Percentiles rank a stretch among this genome's conserved stretches.
Evolutionary conservation across 805 yeast species (phyloP).

Genomic region (Pichia rugopelliculosa): DNA sequence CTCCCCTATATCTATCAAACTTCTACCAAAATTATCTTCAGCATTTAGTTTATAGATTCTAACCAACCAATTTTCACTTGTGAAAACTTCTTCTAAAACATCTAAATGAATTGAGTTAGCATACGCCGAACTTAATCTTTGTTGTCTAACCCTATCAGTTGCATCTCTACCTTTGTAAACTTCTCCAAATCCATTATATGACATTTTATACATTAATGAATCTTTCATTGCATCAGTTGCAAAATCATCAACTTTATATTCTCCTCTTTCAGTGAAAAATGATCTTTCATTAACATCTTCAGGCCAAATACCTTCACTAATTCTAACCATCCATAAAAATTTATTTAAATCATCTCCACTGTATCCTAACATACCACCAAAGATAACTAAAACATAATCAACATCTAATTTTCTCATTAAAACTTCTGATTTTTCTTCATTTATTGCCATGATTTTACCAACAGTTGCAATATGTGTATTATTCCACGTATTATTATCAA

Average conservation of each 20-base stretch:
- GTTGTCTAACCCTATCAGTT: slow-evolving; percentile 83
- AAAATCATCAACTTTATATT: slow-evolving; percentile 73
- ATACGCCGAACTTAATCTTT: slow-evolving; percentile 33
- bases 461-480: slow-evolving; percentile 99
- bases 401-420: slow-evolving; percentile 88
- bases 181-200: slow-evolving; percentile 79
- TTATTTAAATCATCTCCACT: slow-evolving; percentile 96
- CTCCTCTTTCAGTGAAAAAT: slow-evolving; percentile 79
- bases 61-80: slow-evolving; percentile 94
- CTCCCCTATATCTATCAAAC: slow-evolving; percentile 48
- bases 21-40: slow-evolving; percentile 80
- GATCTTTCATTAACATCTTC: slow-evolving; percentile 88
- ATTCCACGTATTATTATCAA: slow-evolving; percentile 98
- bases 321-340: slow-evolving; percentile 97
- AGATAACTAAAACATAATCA: slow-evolving; percentile 85
- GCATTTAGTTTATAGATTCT: slow-evolving; percentile 90
- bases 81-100: slow-evolving; percentile 87
- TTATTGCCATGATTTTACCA: slow-evolving; percentile 93
- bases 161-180: slow-evolving; percentile 56
- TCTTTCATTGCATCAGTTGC: slow-evolving; percentile 85
- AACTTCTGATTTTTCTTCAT: slow-evolving; percentile 82
- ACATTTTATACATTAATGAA: slow-evolving; percentile 91
- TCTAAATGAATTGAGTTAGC: slow-evolving; percentile 49
- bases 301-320: slow-evolving; percentile 99
- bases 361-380: slow-evolving; percentile 90